Conservation (phyloP, 1,284 basidiomycete genomes). For the Apiotrichum mycotoxinovorans region DNA sequence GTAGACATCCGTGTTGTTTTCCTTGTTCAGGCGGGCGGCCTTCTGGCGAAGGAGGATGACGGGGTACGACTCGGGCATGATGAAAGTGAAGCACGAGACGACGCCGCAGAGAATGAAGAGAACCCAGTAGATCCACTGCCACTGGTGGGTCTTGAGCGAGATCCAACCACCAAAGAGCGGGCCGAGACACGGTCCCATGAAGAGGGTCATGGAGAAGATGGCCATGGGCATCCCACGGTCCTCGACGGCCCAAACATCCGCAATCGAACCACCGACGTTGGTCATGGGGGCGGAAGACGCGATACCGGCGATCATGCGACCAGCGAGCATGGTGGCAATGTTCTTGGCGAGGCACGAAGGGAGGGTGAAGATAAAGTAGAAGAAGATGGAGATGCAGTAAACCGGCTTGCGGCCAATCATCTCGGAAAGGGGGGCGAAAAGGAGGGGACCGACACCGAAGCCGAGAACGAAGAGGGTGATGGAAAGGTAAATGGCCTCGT, state of each 20-base stretch:
- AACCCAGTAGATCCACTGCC: constrained; percentile 54
- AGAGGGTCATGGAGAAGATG: constrained; percentile 47
- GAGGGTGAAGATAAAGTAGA: constrained; percentile 52
- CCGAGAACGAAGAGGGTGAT: constrained; percentile 54
- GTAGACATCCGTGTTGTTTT: constrained; percentile 44
- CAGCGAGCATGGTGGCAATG: constrained; percentile 52
- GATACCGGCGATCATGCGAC: constrained; percentile 52
- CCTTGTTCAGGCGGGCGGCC: constrained; percentile 45
- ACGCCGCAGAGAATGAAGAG: constrained; percentile 46
- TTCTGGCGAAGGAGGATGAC: constrained; percentile 45
- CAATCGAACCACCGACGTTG: constrained; percentile 52
- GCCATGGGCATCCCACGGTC: constrained; percentile 51
- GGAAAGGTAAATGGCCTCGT: constrained; percentile 48
- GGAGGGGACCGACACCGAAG: constrained; percentile 48
- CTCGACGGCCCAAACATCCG: constrained; percentile 51
- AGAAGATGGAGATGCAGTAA: constrained; percentile 48
- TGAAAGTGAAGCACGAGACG: constrained; percentile 34
- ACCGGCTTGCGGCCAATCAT: constrained; percentile 47
- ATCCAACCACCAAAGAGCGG: constrained; percentile 50
- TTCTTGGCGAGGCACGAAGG: constrained; percentile 51
- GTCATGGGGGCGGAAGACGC: constrained; percentile 53
- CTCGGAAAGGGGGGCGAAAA: constrained; percentile 49
- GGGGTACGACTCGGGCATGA: constrained; percentile 50
- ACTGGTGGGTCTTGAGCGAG: constrained; percentile 32
- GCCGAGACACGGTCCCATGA: constrained; percentile 51